Percentiles rank a stretch among this genome's conserved stretches.
phyloP scores from a whole-genome alignment of 225 moss, liverwort and hornwort genomes.

The Asterella californica region DNA sequence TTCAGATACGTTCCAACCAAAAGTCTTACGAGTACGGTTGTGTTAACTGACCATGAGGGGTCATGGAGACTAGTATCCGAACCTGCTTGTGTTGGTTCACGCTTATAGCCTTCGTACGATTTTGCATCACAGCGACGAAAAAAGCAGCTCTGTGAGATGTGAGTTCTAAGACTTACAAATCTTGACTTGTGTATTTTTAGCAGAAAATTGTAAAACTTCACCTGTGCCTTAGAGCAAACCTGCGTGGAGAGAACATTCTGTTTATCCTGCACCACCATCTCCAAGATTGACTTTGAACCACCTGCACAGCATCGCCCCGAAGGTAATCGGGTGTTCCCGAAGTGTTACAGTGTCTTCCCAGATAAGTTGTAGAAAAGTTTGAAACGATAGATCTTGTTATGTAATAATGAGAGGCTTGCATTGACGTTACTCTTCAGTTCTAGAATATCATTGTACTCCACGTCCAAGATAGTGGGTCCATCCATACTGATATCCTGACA shows the following conservation, averaged over 20 bases:
- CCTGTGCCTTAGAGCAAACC: background rate
- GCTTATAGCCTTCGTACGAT: background rate
- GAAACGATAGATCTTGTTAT: background rate
- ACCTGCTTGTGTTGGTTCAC: conserved; percentile 4
- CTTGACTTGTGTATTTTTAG: background rate
- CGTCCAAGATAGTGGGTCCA: conserved; percentile 27
- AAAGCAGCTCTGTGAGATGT: background rate
- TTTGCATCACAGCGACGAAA: background rate
- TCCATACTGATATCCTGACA: conserved; percentile 12
- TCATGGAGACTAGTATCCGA: conserved; percentile 24
- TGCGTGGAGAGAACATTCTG: background rate
- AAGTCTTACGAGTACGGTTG: background rate
- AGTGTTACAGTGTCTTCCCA: background rate
- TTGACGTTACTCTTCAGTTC: conserved; percentile 30
- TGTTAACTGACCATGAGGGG: conserved; percentile 18
- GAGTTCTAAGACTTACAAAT: background rate
- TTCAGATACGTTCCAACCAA: background rate
- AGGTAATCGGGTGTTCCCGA: background rate
- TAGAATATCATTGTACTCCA: conserved; percentile 29
- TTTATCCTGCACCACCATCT: conserved; percentile 22
- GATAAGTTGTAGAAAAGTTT: background rate
- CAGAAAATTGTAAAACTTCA: background rate
- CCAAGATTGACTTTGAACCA: conserved; percentile 26
- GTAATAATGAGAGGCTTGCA: background rate
- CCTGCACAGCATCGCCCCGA: conserved; percentile 14